These are phyloP conservation scores for Penicillium sp. DNA, from an alignment of 2,329 filamentous ascomycete genomes.

Conservation along the genomic window DNA sequence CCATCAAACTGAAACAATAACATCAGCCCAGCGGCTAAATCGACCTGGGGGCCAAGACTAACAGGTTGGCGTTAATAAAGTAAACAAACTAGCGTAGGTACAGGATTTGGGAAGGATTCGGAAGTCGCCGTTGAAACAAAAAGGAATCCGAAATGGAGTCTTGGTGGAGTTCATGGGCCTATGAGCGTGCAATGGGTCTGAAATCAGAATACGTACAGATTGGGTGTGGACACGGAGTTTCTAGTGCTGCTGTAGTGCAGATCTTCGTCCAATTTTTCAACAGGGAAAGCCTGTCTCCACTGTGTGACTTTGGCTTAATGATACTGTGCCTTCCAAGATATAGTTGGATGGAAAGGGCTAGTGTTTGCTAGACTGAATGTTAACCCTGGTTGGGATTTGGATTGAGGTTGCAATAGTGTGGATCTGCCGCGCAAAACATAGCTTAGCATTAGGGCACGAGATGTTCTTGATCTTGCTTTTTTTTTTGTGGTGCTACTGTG, in stretches of 20 bases:
- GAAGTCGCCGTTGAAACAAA: neutral
- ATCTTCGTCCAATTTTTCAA: neutral
- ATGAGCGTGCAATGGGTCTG: neutral
- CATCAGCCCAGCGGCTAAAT: conserved; percentile 1
- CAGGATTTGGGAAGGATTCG: neutral
- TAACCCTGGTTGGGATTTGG: neutral
- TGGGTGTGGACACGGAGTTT: neutral
- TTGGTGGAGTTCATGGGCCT: too few relatives aligned
- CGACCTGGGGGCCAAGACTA: neutral
- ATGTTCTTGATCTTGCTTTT: neutral
- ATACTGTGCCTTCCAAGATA: neutral
- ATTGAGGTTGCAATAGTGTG: neutral
- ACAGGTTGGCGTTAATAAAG: neutral
- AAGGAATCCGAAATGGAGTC: neutral
- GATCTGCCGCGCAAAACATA: neutral
- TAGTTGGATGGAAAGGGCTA: neutral
- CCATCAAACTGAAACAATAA: neutral
- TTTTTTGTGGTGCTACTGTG: neutral
- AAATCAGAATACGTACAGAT: neutral
- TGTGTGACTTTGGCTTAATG: neutral
- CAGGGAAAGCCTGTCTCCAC: neutral
- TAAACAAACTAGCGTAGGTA: neutral
- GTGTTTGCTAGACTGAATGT: neutral
- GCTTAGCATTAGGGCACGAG: neutral
- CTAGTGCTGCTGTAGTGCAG: neutral